Conservation (phyloP, 1,139 yeast genomes). For the Chernovozyma sophiae-reginae region DNA sequence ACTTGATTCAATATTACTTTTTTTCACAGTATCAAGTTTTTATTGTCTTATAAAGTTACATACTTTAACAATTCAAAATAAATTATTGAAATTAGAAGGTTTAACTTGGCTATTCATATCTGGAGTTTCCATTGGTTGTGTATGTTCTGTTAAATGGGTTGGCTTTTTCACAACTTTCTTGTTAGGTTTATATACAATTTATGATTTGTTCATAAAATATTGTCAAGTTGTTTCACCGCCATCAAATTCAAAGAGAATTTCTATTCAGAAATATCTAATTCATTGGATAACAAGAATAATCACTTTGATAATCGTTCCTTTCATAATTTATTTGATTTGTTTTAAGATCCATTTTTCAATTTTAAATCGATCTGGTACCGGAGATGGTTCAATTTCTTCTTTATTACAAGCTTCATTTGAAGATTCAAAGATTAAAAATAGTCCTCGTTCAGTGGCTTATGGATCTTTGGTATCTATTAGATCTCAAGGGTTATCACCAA, state of each 20-base stretch:
- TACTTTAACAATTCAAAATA: constrained; percentile 28
- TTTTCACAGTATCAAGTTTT: constrained; percentile 64
- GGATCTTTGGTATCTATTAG: constrained; percentile 65
- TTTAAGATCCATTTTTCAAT: constrained; percentile 80
- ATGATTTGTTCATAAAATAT: constrained; percentile 66
- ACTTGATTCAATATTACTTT: constrained; percentile 67
- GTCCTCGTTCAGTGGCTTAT: constrained; percentile 59
- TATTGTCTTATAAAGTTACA: constrained; percentile 56
- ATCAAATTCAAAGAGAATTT: constrained; percentile 23
- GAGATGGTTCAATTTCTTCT: constrained; percentile 70
- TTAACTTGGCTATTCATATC: constrained; percentile 57
- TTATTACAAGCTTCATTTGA: constrained; percentile 64
- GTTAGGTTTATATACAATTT: constrained; percentile 80
- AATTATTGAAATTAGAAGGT: constrained; percentile 45
- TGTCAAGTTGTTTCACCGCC: constrained; percentile 28
- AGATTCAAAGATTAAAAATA: constrained; percentile 47
- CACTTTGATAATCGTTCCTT: constrained; percentile 71
- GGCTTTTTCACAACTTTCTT: constrained; percentile 82
- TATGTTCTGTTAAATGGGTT: constrained; percentile 93
- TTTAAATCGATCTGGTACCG: constrained; percentile 74
- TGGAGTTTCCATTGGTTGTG: constrained; percentile 87
- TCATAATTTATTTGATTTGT: constrained; percentile 58
- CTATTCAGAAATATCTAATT: constrained; percentile 34
- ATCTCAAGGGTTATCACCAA: constrained; percentile 71
- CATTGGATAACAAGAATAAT: constrained; percentile 77